Conservation (phyloP, 192 early-diverging fungal genomes). For the Dissophora globulifera region DNA sequence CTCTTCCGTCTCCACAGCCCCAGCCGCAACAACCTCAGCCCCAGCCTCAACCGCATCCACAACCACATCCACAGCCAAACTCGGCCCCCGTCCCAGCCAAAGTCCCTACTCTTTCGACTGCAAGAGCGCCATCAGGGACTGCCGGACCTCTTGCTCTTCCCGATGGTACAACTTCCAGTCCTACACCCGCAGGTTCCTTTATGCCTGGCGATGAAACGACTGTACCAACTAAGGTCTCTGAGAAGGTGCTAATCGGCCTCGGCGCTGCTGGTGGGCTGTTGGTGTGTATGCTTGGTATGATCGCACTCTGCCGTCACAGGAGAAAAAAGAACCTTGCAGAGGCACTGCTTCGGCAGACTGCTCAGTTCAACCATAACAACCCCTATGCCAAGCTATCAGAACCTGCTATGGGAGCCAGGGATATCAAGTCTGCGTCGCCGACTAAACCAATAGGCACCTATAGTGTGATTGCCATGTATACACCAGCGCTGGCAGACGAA, state of each 20-base stretch:
- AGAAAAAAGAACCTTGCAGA: slow-evolving; percentile 48
- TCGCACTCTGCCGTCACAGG: slow-evolving; percentile 44
- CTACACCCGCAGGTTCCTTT: background rate
- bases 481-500: slow-evolving; percentile 66
- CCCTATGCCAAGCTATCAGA: slow-evolving; percentile 44
- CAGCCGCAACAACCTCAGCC: too few relatives aligned
- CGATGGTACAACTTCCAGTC: background rate
- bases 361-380: slow-evolving; percentile 55
- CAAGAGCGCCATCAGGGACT: too few relatives aligned
- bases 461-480: slow-evolving; percentile 58
- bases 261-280: slow-evolving; percentile 36
- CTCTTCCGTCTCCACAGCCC: too few relatives aligned
- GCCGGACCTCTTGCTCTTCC: background rate
- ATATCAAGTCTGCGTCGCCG: slow-evolving; percentile 29
- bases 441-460: slow-evolving; percentile 58
- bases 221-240: slow-evolving; percentile 35
- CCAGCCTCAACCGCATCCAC: too few relatives aligned
- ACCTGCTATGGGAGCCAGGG: slow-evolving; percentile 10
- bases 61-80: too few relatives aligned
- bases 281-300: slow-evolving; percentile 27
- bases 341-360: slow-evolving; percentile 38
- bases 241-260: slow-evolving; percentile 33
- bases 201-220: slow-evolving; percentile 2
- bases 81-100: background rate
- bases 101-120: too few relatives aligned